These are phyloP conservation scores for Sordaria brevicollis DNA, from an alignment of 495 filamentous ascomycete genomes.

Conservation along the genomic window DNA sequence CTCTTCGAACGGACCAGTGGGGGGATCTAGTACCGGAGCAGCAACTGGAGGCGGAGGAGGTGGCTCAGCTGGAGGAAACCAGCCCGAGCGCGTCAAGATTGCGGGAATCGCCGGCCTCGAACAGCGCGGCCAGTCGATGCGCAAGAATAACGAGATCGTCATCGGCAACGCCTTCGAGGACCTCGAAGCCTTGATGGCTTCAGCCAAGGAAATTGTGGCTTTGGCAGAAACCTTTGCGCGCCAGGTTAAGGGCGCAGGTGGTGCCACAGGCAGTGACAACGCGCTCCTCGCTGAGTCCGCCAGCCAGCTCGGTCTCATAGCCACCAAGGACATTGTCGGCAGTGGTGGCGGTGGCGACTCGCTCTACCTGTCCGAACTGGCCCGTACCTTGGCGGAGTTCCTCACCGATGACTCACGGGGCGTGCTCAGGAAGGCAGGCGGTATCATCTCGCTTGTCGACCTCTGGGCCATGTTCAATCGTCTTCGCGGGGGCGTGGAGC, in stretches of 20 bases:
- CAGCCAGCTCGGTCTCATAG: constrained; percentile 75
- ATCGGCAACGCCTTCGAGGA: constrained; percentile 96
- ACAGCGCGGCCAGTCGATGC: constrained; percentile 65
- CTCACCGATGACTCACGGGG: constrained; percentile 81
- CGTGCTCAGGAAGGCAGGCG: constrained; percentile 72
- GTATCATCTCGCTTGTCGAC: constrained; percentile 90
- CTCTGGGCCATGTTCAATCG: constrained; percentile 97
- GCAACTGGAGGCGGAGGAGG: neutral
- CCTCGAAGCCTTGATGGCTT: constrained; percentile 91
- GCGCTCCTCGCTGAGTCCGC: constrained; percentile 74
- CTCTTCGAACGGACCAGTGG: constrained; percentile 28
- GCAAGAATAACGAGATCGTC: constrained; percentile 83
- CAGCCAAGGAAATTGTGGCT: constrained; percentile 88
- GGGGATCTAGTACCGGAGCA: constrained; percentile 38
- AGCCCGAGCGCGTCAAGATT: constrained; percentile 41
- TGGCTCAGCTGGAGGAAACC: constrained; percentile 1
- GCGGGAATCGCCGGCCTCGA: constrained; percentile 93
- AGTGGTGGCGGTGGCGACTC: constrained; percentile 36
- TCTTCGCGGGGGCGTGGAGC: constrained; percentile 86
- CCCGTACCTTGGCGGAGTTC: constrained; percentile 86
- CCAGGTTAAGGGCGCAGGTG: constrained; percentile 46
- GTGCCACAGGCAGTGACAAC: constrained; percentile 52
- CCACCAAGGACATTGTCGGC: constrained; percentile 80
- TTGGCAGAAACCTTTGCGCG: constrained; percentile 81
- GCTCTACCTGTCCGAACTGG: constrained; percentile 64